These are phyloP conservation scores for Talaromyces sp. DNA, from an alignment of 2,329 filamentous ascomycete species.

Conservation along the genomic window DNA sequence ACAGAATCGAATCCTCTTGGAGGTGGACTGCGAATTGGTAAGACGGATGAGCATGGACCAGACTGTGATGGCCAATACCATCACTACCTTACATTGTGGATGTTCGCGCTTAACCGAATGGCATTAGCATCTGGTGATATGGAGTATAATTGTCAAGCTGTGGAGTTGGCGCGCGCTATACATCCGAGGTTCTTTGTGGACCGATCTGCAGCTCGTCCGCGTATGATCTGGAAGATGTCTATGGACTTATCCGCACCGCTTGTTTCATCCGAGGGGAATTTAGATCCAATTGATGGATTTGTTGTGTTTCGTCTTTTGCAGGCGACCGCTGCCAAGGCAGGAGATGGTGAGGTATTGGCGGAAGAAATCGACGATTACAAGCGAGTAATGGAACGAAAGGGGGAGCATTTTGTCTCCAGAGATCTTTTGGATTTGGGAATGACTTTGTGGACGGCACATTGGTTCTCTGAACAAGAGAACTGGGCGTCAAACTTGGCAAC, in stretches of 20 bases:
- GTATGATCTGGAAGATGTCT: slow-evolving; percentile 62
- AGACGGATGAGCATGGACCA: slow-evolving; percentile 50
- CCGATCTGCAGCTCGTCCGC: slow-evolving; percentile 33
- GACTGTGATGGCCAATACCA: slow-evolving; percentile 65
- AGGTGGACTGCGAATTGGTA: slow-evolving; percentile 63
- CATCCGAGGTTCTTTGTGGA: slow-evolving; percentile 56
- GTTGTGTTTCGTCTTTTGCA: slow-evolving; percentile 55
- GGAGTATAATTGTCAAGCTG: slow-evolving; percentile 54
- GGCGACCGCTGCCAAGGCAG: slow-evolving; percentile 38
- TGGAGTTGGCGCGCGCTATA: slow-evolving; percentile 56
- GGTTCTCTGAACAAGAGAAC: slow-evolving; percentile 49
- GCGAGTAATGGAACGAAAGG: slow-evolving; percentile 51
- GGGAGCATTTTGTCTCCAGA: slow-evolving; percentile 47
- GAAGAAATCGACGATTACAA: slow-evolving; percentile 58
- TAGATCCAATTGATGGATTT: slow-evolving; percentile 60
- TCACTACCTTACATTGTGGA: slow-evolving; percentile 65
- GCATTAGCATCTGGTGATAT: slow-evolving; percentile 51
- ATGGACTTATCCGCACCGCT: slow-evolving; percentile 52
- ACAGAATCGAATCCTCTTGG: slow-evolving; percentile 55
- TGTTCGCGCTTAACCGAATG: slow-evolving; percentile 63
- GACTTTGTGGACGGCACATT: slow-evolving; percentile 61
- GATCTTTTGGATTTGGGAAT: slow-evolving; percentile 63
- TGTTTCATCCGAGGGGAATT: slow-evolving; percentile 56
- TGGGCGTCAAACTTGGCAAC: slow-evolving; percentile 51
- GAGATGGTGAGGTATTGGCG: slow-evolving; percentile 40